Evolutionary conservation across 2,329 filamentous ascomycete genomes (phyloP).

Genomic region (Neurospora crassa): DNA sequence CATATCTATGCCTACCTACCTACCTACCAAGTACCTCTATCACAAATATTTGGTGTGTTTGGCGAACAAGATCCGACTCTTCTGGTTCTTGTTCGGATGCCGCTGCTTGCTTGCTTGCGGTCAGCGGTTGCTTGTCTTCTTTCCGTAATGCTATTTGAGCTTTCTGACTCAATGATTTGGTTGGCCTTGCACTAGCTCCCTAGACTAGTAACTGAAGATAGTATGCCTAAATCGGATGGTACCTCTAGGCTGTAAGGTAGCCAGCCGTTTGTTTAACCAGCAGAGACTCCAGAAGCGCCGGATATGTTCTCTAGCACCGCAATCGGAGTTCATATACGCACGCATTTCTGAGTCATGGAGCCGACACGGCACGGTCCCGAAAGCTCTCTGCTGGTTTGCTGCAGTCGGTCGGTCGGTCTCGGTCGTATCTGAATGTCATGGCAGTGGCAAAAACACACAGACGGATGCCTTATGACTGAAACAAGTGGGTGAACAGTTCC

Average conservation of each 20-base stretch:
- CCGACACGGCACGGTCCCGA: background rate
- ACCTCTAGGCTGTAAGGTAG: background rate
- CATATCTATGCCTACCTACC: background rate
- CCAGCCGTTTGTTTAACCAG: background rate
- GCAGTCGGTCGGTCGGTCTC: background rate
- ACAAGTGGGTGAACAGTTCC: background rate
- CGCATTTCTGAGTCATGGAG: background rate
- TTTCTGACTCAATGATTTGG: background rate
- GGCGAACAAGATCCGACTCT: background rate
- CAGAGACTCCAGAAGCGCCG: background rate
- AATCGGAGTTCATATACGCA: background rate
- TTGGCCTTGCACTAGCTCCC: background rate
- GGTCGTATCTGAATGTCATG: background rate
- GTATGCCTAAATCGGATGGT: background rate
- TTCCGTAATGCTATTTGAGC: background rate
- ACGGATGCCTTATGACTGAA: background rate
- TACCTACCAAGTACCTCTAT: background rate
- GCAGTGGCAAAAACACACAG: background rate
- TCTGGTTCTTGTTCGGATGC: background rate
- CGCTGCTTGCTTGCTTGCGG: background rate
- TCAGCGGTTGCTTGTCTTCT: background rate
- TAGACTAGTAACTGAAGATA: background rate
- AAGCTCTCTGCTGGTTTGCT: background rate
- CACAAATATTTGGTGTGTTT: background rate
- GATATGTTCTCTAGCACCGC: background rate